Evolutionary conservation across 2,329 filamentous ascomycete genomes (phyloP), one percentile per base, ranked within the genome.

Genomic region (Penicillium polonicum): DNA sequence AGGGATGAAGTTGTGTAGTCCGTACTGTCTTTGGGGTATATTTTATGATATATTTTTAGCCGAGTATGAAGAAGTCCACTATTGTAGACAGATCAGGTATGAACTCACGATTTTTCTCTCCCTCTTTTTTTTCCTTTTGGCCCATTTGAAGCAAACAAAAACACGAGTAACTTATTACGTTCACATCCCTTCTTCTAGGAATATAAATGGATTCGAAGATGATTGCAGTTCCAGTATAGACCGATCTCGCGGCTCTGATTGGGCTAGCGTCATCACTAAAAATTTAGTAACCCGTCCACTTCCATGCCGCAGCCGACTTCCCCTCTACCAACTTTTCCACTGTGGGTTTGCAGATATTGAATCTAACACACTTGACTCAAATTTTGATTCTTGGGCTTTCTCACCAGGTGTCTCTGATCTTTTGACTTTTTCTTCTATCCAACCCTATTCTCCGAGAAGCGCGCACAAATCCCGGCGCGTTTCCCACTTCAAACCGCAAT

Each of bases 401-500:
- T 60, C 48, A 58, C 55, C 56, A 48, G 60, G 61, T 59, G 50
- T 59, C 55, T 58, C 48, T 49, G 53, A 60, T 48, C 66, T 68
- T 65, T 65, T 57, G 55, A 43, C 54, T 52, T 62, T 60, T 57
- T 49, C 52, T 55, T 62, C 58, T 42, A 59, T 60, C 49, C 48
- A 44, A 62, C 39, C 65, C 60, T 68, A 65, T 65, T 63, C 56
- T 61, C 59, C 62, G 60, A 70, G 70, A 76, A 72, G 68, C 71
- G 74, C 74, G 75, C 76, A 74, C 74, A 73, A 67, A 60, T 67
- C 52, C 52, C 70, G 62, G 75, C 75, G 75, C 74, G 73, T 74
- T 73, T 74, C 65, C 65, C 63, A 56, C 62, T 69, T 65, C 65
- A 71, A 71, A 74, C 78, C 79, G 81, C 83, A 85, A 87, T 84